Base-by-base conservation (phyloP, 371 early-diverging fungal genomes). In the Choanephora cucurbitarum region DNA sequence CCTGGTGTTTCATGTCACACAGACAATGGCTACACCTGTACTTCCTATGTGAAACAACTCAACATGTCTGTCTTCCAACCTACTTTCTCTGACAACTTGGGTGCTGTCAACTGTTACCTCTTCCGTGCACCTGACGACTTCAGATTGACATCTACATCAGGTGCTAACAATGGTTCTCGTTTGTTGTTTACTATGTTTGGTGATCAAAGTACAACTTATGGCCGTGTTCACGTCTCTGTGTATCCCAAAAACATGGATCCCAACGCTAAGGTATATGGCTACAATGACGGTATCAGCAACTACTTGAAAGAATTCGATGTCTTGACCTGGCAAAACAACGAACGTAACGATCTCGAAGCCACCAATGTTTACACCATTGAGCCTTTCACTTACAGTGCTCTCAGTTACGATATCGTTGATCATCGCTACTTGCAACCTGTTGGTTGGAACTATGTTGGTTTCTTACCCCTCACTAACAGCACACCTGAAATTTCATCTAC, bases 381-480 rank as follows among this genome's bases (percentile, higher is more conserved):
- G 15, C 79, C 79, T 7, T 64, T 49, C 22, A 67, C 79, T 2
- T 78, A 75, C 53, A 67, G 60, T 39, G 59, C 70, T 21, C 57
- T 78, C 22, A 56, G 65, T 22, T 78, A 78, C 31, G 58, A 70
- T n/a, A 33, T 78, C 1, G 48, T 73, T 11, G 64, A 78, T 23
- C 79, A 69, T 48, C 67, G 62, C 17, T 78, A 71, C 24, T 62
- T 78, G 11, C 79, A 78, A 52, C 17, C 54, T 15, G 66, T 62
- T 9, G 69, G 73, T 13, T 78, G 79, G 79, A 78, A 78, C 46
- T 78, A 73, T 61, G 73, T 78, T n/a, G 79, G 79, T 18, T 78
- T 78, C 54, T 50, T 69, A 32, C 75, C 79, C 18, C 66, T 75
- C 40, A 53, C 61, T 17, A 78, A 78, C 44, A 64, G 61, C 13